Evolutionary conservation across 768 basidiomycete genomes (phyloP), one percentile per base, ranked within the genome.

Genomic region (Leccinum pellstonianum): DNA sequence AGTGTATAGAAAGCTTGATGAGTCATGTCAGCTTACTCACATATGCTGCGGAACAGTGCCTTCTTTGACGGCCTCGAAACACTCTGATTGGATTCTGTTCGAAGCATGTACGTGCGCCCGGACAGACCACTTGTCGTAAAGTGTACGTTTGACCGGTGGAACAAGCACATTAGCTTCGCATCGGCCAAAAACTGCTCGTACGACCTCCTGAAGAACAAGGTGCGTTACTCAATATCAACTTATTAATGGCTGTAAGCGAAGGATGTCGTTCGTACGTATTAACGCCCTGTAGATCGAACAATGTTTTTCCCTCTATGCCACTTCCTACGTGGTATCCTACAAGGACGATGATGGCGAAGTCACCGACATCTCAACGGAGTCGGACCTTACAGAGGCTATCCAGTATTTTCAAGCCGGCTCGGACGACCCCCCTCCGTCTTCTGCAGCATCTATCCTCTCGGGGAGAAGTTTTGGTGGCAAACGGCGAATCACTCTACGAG

Each of bases 341-440:
- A 90, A 86, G 65, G 93, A 95, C 68, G 93, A 97, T 69, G 93
- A 95, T 59, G 89, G 88, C 59, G 93, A 94, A 70, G 81, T 83
- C 57, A 85, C 81, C 23, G 81, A 79, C 62, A 90, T 95, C 63
- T 74, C 78, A 0, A 83, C 81, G 19, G 92, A 96, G 58, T 70
- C 75, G 5, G 91, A 95, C 67, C 80, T 97, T 21, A 83, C 86
- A 1, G 95, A 96, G 64, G 94, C 95, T 1, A 90, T 98, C 59
- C 80, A 84, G 35, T 98, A 93, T 73, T 95, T 94, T 71, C 83
- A 87, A 57, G 86, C 85, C 1, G 88, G 89, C 15, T 75, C 71
- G 11, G 94, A 93, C 62, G 90, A 92, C 64, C 81, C 81, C 14
- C 85, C 88, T 31, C 62, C 81, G 33, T 87, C 88, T 10, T 91